These are phyloP conservation scores for Glaciozyma martinii DNA, from an alignment of 768 basidiomycete genomes.

Conservation along the genomic window DNA sequence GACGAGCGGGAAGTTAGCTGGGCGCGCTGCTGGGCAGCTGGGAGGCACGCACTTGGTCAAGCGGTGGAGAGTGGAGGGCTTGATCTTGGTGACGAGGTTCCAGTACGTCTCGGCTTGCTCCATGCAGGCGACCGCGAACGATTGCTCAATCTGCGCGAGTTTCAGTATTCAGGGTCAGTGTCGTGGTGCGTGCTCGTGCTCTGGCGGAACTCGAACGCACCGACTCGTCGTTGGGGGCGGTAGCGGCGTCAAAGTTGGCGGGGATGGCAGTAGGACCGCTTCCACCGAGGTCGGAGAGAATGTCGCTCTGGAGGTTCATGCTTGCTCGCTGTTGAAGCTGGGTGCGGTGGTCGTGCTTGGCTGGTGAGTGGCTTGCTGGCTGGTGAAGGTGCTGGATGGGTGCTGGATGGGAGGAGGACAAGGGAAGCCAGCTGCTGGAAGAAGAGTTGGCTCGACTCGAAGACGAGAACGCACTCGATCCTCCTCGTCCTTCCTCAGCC, in stretches of 20 bases:
- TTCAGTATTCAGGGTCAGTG: neutral
- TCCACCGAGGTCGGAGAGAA: conserved; percentile 2
- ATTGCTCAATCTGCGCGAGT: conserved; percentile 76
- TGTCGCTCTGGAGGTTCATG: neutral
- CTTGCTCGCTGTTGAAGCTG: neutral
- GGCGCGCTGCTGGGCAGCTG: neutral
- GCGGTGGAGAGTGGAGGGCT: conserved; percentile 58
- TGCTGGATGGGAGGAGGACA: no score
- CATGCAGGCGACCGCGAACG: conserved; percentile 92
- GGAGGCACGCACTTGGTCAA: conserved; percentile 60
- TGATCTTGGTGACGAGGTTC: conserved; percentile 75
- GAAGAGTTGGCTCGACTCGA: no score
- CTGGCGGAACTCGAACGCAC: neutral
- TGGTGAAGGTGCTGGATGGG: no score
- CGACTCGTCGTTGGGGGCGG: conserved; percentile 22
- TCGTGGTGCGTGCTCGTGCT: neutral
- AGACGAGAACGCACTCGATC: no score
- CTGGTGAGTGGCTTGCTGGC: no score
- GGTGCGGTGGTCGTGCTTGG: neutral
- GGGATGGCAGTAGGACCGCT: conserved; percentile 5
- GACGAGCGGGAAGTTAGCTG: neutral
- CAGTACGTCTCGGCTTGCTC: conserved; percentile 98
- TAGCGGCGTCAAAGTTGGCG: conserved; percentile 16
- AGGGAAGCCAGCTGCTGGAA: no score
- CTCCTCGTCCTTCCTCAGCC: no score